Evolutionary conservation across 2,329 filamentous ascomycete species (phyloP), one percentile per base, ranked within the genome.

Genomic region (Exophiala xenobiotica): DNA sequence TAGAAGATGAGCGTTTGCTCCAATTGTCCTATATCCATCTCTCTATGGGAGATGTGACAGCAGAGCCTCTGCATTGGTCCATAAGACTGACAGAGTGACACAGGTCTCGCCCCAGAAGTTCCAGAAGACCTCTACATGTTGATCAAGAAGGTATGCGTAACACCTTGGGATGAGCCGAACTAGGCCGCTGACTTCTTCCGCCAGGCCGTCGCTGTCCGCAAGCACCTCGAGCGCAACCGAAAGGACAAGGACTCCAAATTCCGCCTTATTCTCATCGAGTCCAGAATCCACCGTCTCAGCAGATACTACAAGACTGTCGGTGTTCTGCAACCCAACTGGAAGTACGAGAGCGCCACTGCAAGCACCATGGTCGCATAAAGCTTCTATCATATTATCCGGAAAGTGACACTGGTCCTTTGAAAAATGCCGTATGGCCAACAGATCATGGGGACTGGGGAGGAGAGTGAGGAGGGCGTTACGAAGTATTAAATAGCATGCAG

Each of bases 191-290:
- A 52, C 31, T 14, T 26, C 18, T 12, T 24, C 14, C 18, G 20
- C 7, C 26, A 93, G 90, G 91, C 91, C 68, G 91, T 96, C 68
- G 87, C 91, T 73, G 93, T 99, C 81, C 92, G 93, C 81, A 99
- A 99, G 89, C 95, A 99, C 81, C 90, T 99, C 67, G 90, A 96
- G 86, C 90, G 90, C 79, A 99, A 99, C 87, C 92, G 93, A 80
- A 99, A 99, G 86, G 93, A 99, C 85, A 95, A 90, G 83, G 93
- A 99, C 84, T 89, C 87, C 83, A 99, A 99, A 85, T 99, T 99
- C 89, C 92, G 93, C 74, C 89, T 99, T 65, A 99, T 99, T 92
- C 88, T 99, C 68, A 95, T 99, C 79, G 93, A 99, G 85, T 97
- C 93, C 74, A 90, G 95, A 79, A 97, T 99, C 79, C 93, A 99